Conservation (phyloP, 371 early-diverging fungal species). For the Lichtheimia hyalospora region DNA sequence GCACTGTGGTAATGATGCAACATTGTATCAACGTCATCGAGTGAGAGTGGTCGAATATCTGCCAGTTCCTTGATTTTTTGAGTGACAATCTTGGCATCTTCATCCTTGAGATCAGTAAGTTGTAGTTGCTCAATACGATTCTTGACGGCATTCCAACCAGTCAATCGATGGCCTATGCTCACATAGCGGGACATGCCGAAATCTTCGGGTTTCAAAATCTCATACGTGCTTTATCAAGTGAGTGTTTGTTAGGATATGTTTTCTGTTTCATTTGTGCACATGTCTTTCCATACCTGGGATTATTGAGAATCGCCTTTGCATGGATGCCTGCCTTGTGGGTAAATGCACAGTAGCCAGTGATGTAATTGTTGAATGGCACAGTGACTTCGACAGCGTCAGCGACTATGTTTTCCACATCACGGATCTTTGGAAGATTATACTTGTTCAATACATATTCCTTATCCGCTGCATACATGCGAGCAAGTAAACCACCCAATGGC, state of each 20-base stretch:
- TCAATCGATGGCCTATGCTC: constrained; percentile 91
- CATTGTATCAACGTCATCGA: constrained; percentile 39
- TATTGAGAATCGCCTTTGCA: constrained; percentile 96
- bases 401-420: constrained; percentile 91
- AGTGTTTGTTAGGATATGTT: neutral
- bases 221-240: constrained; percentile 67
- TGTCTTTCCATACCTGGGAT: constrained; percentile 60
- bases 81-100: constrained; percentile 88
- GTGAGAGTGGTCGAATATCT: constrained; percentile 63
- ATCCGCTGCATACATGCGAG: constrained; percentile 92
- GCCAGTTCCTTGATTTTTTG: constrained; percentile 89
- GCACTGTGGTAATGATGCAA: constrained; percentile 36
- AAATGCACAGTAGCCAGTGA: constrained; percentile 96
- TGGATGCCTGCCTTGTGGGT: constrained; percentile 98
- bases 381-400: constrained; percentile 87
- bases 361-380: constrained; percentile 97
- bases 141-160: constrained; percentile 98
- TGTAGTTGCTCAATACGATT: constrained; percentile 88
- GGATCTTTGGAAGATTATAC: constrained; percentile 86
- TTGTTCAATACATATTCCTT: constrained; percentile 84
- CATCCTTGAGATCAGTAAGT: constrained; percentile 71
- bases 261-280: neutral
- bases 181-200: constrained; percentile 96
- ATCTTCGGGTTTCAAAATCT: constrained; percentile 93
- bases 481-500: constrained; percentile 88